Evolutionary conservation across 1,284 basidiomycete species (phyloP).

Genomic region (Ustilago nuda): DNA sequence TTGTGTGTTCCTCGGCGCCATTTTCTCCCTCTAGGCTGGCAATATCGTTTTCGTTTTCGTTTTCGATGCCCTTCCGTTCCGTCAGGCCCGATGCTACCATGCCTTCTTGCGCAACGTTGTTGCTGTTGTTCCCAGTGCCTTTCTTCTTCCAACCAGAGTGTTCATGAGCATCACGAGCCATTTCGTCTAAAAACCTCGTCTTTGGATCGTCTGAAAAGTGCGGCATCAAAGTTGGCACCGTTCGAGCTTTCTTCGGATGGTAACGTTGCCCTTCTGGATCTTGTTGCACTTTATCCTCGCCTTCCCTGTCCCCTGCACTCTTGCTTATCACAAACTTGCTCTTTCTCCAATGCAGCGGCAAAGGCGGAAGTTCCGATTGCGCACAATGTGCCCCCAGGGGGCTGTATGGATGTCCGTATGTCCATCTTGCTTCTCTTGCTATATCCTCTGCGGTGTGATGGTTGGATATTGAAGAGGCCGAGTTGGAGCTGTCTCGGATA

Average conservation of each 20-base stretch:
- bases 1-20: not conserved
- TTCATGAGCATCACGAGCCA: constrained; percentile 61
- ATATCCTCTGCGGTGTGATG: constrained; percentile 2
- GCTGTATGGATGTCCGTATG: constrained; percentile 66
- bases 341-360: constrained; percentile 53
- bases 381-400: constrained; percentile 19
- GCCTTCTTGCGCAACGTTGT: not conserved
- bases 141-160: constrained; percentile 56
- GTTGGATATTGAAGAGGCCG: not conserved
- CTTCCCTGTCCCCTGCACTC: not conserved
- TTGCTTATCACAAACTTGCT: constrained; percentile 25
- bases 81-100: constrained; percentile 6
- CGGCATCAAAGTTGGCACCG: constrained; percentile 64
- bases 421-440: constrained; percentile 44
- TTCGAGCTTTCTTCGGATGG: constrained; percentile 29
- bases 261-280: constrained; percentile 23
- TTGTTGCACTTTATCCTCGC: not conserved
- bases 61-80: constrained; percentile 25
- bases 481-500: constrained; percentile 2
- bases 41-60: constrained; percentile 5
- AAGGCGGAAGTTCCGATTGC: constrained; percentile 33
- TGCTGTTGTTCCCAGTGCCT: too few species aligned
- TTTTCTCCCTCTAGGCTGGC: constrained; percentile 1
- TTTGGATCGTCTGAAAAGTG: constrained; percentile 68
- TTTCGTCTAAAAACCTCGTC: constrained; percentile 67